A percentile compares a stretch with the other conserved stretches of the same genome.
Conservation (phyloP, 2,329 filamentous ascomycete species). For the Tolypocladium amazonense region DNA sequence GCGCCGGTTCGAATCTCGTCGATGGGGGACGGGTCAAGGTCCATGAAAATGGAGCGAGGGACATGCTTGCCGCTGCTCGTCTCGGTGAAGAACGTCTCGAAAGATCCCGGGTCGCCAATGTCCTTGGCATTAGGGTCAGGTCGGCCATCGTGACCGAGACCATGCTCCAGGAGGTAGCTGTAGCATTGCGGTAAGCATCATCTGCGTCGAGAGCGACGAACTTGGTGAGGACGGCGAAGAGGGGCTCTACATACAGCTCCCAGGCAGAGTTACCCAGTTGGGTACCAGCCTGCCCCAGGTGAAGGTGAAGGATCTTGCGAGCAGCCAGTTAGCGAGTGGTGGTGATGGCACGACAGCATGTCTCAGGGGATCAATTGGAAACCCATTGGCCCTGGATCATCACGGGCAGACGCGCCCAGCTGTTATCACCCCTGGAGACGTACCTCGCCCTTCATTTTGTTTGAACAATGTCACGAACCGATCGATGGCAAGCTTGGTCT, state of each 20-base stretch:
- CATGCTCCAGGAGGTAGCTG: conserved; percentile 65
- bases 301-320: conserved; percentile 49
- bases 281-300: conserved; percentile 58
- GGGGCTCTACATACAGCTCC: conserved; percentile 53
- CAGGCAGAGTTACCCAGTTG: conserved; percentile 68
- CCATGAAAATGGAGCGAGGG: conserved; percentile 61
- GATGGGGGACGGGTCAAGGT: conserved; percentile 62
- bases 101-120: conserved; percentile 50
- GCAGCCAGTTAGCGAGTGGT: conserved; percentile 6
- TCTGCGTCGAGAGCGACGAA: not conserved
- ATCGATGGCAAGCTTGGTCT: conserved; percentile 10
- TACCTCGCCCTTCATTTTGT: conserved; percentile 49
- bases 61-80: conserved; percentile 63
- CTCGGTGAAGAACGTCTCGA: conserved; percentile 66
- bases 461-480: conserved; percentile 7
- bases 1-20: conserved; percentile 61
- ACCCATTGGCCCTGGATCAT: not conserved
- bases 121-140: conserved; percentile 52
- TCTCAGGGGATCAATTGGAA: not conserved
- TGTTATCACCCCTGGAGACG: conserved; percentile 11
- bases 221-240: conserved; percentile 4
- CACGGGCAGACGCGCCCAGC: not conserved
- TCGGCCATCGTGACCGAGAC: conserved; percentile 53
- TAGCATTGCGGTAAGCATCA: conserved; percentile 12
- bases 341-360: conserved; percentile 1